Percentiles rank a stretch among this genome's conserved stretches.
Conservation (phyloP, 2,329 filamentous ascomycete genomes). For the Fusarium tuaranense region DNA sequence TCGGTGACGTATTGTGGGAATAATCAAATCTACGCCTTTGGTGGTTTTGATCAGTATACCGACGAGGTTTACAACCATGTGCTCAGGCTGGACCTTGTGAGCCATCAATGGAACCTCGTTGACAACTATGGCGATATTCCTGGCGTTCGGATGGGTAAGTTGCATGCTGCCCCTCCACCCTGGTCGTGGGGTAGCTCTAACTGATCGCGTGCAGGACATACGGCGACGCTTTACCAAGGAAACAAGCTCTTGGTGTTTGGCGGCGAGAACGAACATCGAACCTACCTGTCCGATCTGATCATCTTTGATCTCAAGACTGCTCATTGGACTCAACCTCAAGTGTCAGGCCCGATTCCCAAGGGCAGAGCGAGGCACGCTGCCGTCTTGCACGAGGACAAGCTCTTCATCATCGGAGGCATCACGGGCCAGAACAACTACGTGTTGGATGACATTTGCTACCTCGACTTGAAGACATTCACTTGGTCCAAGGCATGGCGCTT, state of each 20-base stretch:
- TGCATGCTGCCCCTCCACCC: neutral
- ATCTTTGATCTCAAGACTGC: constrained; percentile 95
- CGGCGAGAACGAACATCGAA: constrained; percentile 96
- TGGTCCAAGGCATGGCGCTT: constrained; percentile 98
- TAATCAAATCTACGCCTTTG: constrained; percentile 97
- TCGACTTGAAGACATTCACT: constrained; percentile 96
- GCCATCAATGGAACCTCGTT: constrained; percentile 92
- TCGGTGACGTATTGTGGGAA: constrained; percentile 99
- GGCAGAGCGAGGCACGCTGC: constrained; percentile 94
- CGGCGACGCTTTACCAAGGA: constrained; percentile 91
- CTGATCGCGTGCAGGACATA: constrained; percentile 74
- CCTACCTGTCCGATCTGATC: constrained; percentile 94
- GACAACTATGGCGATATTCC: constrained; percentile 99
- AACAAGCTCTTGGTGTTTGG: constrained; percentile 98
- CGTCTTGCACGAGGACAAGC: constrained; percentile 93
- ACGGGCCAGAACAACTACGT: constrained; percentile 93
- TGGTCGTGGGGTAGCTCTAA: constrained; percentile 10
- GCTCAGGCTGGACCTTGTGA: constrained; percentile 85
- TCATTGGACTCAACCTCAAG: constrained; percentile 93
- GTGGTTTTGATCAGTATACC: constrained; percentile 98
- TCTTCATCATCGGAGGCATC: constrained; percentile 96
- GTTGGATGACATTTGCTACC: constrained; percentile 94
- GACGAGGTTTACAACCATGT: constrained; percentile 99
- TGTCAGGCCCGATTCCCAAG: constrained; percentile 86
- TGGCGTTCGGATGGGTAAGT: constrained; percentile 92